A percentile compares a stretch with the other conserved stretches of the same genome.
Conservation (phyloP, 805 yeast species). For the Yarrowia phangngaensis region DNA sequence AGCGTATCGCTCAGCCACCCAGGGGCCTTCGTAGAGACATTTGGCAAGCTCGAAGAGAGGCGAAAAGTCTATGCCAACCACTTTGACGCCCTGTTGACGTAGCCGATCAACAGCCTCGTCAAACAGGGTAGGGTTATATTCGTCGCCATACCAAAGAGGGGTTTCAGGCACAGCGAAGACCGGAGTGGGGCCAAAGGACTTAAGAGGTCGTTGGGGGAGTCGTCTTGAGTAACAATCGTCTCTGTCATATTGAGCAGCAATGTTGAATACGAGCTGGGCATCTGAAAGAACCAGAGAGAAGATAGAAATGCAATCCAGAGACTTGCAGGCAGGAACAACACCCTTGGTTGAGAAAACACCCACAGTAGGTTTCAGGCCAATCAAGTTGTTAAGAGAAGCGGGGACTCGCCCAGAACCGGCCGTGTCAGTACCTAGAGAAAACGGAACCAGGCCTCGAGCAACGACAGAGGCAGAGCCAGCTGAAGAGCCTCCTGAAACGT, state of each 20-base stretch:
- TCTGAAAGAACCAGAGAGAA: slow-evolving; percentile 74
- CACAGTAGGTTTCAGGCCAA: slow-evolving; percentile 89
- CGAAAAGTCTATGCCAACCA: slow-evolving; percentile 64
- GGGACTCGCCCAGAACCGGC: slow-evolving; percentile 99
- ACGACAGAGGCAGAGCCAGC: slow-evolving; percentile 95
- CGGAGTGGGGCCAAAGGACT: slow-evolving; percentile 56
- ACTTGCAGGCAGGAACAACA: slow-evolving; percentile 96
- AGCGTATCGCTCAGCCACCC: slow-evolving; percentile 94
- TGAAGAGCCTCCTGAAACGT: slow-evolving; percentile 92
- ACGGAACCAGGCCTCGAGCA: slow-evolving; percentile 82
- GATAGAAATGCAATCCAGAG: slow-evolving; percentile 87
- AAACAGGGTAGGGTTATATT: slow-evolving; percentile 68
- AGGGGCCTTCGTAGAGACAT: slow-evolving; percentile 93
- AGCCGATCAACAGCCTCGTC: slow-evolving; percentile 56
- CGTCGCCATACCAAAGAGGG: slow-evolving; percentile 77
- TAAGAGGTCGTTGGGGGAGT: slow-evolving; percentile 62
- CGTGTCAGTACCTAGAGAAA: slow-evolving; percentile 91
- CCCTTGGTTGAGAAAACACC: slow-evolving; percentile 85
- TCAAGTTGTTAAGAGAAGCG: slow-evolving; percentile 84
- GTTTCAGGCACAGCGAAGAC: slow-evolving; percentile 71
- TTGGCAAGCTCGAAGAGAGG: slow-evolving; percentile 77
- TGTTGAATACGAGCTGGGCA: slow-evolving; percentile 71
- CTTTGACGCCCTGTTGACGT: slow-evolving; percentile 52
- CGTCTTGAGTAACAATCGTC: slow-evolving; percentile 77
- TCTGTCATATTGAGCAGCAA: slow-evolving; percentile 69